phyloP scores from a whole-genome alignment of 495 filamentous ascomycete species.

The Tuber magnatum region DNA sequence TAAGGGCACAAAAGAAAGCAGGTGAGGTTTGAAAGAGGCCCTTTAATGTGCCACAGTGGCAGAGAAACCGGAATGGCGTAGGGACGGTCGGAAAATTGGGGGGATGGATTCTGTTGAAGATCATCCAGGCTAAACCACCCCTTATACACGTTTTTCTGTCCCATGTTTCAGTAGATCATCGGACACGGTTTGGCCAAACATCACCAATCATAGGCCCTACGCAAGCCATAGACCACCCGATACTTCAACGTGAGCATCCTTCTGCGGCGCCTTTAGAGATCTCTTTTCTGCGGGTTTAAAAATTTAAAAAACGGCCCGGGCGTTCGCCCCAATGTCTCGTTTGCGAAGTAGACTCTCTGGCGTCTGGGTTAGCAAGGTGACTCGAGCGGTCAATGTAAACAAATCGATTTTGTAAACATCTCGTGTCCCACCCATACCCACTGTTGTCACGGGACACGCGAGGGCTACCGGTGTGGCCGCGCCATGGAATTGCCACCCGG shows the following conservation, averaged over 20 bases:
- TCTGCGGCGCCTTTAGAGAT: not conserved
- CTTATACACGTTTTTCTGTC: not conserved
- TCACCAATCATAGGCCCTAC: not conserved
- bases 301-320: not conserved
- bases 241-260: not conserved
- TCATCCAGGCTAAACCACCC: not conserved
- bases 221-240: not conserved
- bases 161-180: not conserved
- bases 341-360: not conserved
- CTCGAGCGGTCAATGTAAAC: not conserved
- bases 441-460: not conserved
- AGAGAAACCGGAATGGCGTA: not conserved
- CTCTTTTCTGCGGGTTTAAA: not conserved
- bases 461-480: not conserved
- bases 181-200: not conserved
- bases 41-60: not conserved
- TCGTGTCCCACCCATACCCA: not conserved
- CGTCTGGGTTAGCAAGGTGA: not conserved
- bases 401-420: not conserved
- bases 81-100: not conserved
- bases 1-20: not conserved
- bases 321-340: not conserved
- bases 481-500: not conserved
- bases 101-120: not conserved
- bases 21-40: not conserved